Base-by-base conservation (phyloP, 441 rosid genomes). In the Gossypium laxum region DNA sequence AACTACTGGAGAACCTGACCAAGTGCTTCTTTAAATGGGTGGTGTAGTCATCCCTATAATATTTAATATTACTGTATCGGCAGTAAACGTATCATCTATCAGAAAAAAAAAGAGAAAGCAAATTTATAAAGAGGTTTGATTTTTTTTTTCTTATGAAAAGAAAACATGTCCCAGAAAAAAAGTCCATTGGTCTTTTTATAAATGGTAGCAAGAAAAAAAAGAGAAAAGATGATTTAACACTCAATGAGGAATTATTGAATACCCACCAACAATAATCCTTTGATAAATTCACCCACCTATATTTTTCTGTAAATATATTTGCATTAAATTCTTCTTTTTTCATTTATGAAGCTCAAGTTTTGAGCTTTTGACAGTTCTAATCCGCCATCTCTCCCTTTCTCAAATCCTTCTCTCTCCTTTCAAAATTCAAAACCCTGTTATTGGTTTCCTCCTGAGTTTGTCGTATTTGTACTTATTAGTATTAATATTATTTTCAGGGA, bases 281-380 rank as follows among this genome's bases (percentile, higher is more conserved):
- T 70, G 76, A 80, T 72, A 78, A 76, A 62, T 78, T 80, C 81
- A 80, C 78, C 85, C 52, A 65, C 77, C 80, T 38, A 32, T 50
- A 67, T 72, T 45, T 41, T 72, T 76, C 19, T 11, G 32, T 48
- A 64, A 12, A 54, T 58, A 72, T 34, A 59, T 24, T 65, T 50
- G 26, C 51, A 17, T 67, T 30, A 4, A 28, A 5, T 51, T 67
- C 41, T 34, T 34, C n/a, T 32, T 76, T 45, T 48, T 72, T 75
- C 84, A 81, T 83, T 84, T 83, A 82, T 77, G 81, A 74, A 76
- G 55, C 74, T 76, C 81, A 63, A 69, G 74, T 5, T 50, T 75
- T 76, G 58, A 71, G 72, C 41, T 6, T 43, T 77, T 76, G 56
- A 43, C 81, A 38, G 74, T 71, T 63, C 64, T 64, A 51, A 71